These are phyloP conservation scores for Biscogniauxia sp. DNA, from an alignment of 2,329 filamentous ascomycete genomes.

Conservation along the genomic window DNA sequence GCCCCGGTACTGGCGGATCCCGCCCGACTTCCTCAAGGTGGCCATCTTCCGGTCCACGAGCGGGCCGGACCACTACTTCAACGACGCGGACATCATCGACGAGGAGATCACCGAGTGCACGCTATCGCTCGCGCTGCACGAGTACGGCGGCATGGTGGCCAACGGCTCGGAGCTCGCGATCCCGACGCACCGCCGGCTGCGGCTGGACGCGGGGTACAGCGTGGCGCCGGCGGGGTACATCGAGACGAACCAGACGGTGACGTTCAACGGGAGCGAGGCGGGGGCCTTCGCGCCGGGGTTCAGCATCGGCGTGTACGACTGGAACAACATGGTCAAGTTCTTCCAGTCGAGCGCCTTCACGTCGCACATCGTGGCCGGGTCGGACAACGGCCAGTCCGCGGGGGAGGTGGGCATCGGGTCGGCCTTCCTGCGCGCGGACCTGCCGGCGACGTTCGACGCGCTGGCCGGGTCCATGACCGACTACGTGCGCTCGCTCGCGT, in stretches of 20 bases:
- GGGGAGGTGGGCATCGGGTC: slow-evolving; percentile 9
- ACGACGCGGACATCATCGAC: slow-evolving; percentile 4
- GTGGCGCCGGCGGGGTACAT: background rate
- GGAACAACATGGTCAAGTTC: slow-evolving; percentile 5
- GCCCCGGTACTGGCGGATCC: background rate
- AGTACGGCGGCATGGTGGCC: slow-evolving; percentile 7
- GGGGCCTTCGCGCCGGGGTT: slow-evolving; percentile 6
- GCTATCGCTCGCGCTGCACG: slow-evolving; percentile 9
- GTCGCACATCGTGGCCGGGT: slow-evolving; percentile 8
- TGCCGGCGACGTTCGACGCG: slow-evolving; percentile 1
- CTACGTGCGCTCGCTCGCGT: slow-evolving; percentile 9
- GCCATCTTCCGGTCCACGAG: slow-evolving; percentile 11
- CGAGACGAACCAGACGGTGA: background rate
- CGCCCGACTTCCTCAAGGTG: slow-evolving; percentile 8
- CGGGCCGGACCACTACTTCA: slow-evolving; percentile 1
- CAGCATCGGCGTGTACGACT: slow-evolving; percentile 6
- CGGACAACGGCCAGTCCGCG: background rate
- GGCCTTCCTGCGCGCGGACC: slow-evolving; percentile 8
- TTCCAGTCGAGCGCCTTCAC: slow-evolving; percentile 9
- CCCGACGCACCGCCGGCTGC: background rate
- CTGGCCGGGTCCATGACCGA: slow-evolving; percentile 12
- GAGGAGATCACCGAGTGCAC: slow-evolving; percentile 13
- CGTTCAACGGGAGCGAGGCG: slow-evolving; percentile 9
- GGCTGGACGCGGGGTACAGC: background rate
- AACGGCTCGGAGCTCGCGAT: slow-evolving; percentile 11